Evolutionary conservation across 2,329 filamentous ascomycete genomes (phyloP), one percentile per base, ranked within the genome.

Genomic region (Penicillium sp.): DNA sequence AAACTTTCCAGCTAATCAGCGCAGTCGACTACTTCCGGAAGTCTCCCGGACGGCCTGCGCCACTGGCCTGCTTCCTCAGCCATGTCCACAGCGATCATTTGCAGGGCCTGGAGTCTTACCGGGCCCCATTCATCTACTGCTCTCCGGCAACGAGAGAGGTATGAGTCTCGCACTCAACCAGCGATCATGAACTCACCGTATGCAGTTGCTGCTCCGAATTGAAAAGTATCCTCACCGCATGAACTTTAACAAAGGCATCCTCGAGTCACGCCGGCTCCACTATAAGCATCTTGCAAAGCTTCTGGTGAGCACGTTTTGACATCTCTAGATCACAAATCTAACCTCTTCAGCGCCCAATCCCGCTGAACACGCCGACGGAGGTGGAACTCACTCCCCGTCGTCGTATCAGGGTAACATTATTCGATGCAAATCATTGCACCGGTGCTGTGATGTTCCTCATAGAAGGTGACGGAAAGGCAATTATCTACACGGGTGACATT

Each of bases 51-150:
- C 73, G 74, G 14, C 81, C 75, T 14, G 82, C 88, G 4, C 89
- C 91, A 0, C 74, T 94, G 52, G 92, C 90, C 14, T 94, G 89
- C 71, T 96, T 97, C 68, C 80, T 97, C 24, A 95, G 90, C 72
- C 93, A 97, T 81, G 86, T 95, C 2, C 93, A 97, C 69, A 95
- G 89, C 60, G 92, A 97, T 65, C 93, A 97, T 73, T 82, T 97
- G 1, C 82, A 83, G 34, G 92, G 93, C 0, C 81, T 97, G 1
- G 91, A 96, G 63, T 84, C 81, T 11, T 81, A 92, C 50, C 83
- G 86, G 43, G 85, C 89, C 27, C 89, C 91, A 0, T 96, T 96
- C 66, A 85, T 97, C 18, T 97, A 96, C 73, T 97, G 92, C 75
- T 96, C 92, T 1, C 81, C 88, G 0, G 89, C 90, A 0, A 97